Conservation (phyloP, 306 rosid genomes). For the Quercus glauca region DNA sequence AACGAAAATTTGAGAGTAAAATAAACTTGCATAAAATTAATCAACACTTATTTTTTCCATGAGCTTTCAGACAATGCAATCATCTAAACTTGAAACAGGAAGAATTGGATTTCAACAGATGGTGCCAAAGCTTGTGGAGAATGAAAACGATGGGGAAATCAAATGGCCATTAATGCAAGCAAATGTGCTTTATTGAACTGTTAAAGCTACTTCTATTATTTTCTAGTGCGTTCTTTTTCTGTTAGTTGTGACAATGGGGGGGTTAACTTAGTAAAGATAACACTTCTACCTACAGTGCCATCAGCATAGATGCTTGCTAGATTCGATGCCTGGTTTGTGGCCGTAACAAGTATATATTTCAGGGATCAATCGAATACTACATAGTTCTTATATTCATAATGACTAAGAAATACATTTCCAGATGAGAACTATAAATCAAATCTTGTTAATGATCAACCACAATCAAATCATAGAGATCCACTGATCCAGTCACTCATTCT, state of each 20-base stretch:
- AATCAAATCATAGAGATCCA: background rate
- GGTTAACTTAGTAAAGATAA: too few species aligned
- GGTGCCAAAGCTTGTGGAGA: background rate
- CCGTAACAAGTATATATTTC: too few species aligned
- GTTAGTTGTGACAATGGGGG: too few species aligned
- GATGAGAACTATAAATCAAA: background rate
- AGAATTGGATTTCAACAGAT: constrained; percentile 3
- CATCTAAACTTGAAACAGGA: background rate
- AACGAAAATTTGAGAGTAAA: constrained; percentile 8
- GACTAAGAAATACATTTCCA: background rate
- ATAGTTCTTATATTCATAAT: background rate
- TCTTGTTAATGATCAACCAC: background rate
- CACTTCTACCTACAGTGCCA: too few species aligned
- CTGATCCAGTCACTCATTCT: background rate
- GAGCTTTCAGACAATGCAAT: background rate
- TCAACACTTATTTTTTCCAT: background rate
- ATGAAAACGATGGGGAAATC: background rate
- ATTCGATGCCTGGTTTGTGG: too few species aligned
- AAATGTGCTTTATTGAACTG: too few species aligned
- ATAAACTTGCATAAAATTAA: background rate
- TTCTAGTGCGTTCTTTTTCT: too few species aligned
- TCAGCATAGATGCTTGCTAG: too few species aligned
- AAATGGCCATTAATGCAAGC: background rate
- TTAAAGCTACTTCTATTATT: too few species aligned
- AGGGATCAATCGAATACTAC: too few species aligned